Evolutionary conservation across 2,329 filamentous ascomycete species (phyloP), one percentile per base, ranked within the genome.

Genomic region (Hypoxylon sp.): DNA sequence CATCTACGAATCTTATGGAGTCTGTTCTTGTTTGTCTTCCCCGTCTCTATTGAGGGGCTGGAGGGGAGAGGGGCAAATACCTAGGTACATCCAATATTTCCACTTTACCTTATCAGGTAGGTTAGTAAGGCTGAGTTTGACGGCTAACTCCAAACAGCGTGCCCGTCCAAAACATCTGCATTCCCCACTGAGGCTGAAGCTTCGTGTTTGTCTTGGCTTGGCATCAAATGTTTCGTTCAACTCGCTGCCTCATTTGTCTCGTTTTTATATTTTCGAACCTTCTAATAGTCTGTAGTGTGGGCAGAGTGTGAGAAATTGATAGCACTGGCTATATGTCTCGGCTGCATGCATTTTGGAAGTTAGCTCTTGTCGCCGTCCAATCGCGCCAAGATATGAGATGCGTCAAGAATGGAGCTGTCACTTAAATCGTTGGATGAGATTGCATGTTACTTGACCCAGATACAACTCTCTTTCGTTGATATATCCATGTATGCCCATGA

Each of bases 61-160:
- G 17, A 48, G 24, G 19, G 43, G 43, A n/a, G 43, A 26, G 30
- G 41, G 55, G 54, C 10, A 50, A 53, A 43, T 26, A 39, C 26
- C 24, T 46, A 44, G 7, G 19, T 50, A 49, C 32, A 19, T n/a
- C 11, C 24, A 26, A 28, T 19, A 54, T 54, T 59, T 26, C 64
- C 64, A 64, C 60, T 61, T 64, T 19, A 54, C 50, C n/a, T 34
- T 19, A 64, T 58, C 52, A 51, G 22, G 60, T 51, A 67, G 24
- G 22, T 56, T 51, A 67, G 24, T 64, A 64, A 64, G 64, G 64
- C 64, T 64, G 57, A 59, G n/a, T 28, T 43, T 22, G 19, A n/a
- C 24, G 26, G 59, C 52, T 56, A 59, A 17, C 56, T 41, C 22
- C 24, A 59, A 60, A 11, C 8, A 44, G 56, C 32, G 55, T 26